Evolutionary conservation across 2,329 filamentous ascomycete genomes (phyloP), one percentile per base, ranked within the genome.

Genomic region (Diaporthe sp.): DNA sequence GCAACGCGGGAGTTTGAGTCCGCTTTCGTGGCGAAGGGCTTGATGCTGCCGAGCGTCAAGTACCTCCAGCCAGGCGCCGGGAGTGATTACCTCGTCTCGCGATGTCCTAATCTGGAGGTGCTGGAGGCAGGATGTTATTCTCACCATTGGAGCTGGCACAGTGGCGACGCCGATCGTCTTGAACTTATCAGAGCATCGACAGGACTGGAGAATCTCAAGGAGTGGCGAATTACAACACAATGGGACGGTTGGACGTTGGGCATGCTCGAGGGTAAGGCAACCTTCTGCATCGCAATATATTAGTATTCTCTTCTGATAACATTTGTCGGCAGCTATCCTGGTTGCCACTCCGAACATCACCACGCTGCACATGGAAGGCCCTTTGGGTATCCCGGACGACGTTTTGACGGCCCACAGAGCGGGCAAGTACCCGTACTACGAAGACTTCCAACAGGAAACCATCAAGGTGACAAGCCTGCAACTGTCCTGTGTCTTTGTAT

Each of bases 401-500:
- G 9, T 19, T 34, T 19, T 22, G 9, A 22, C 17, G 2, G 31
- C 15, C 3, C 28, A 7, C 6, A 9, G 17, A 34, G 28, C 15
- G 17, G 17, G 17, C 28, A 12, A 31, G 19, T 34, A 60, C 13
- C 12, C 5, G 19, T 37, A n/a, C 4, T 17, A 1, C 25, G 12
- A 8, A 55, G n/a, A 25, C 1, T 15, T 28, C 10, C 4, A 28
- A 3, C n/a, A 5, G 12, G 13, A 34, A 17, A 67, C 62, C 6
- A 2, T 67, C 2, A 25, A 67, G 62, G 44, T 51, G 15, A 51
- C 6, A 6, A n/a, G 10, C 4, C 44, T 7, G 19, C 28, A 17
- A 12, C 3, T 9, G 10, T 6, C 6, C n/a, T 7, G 9, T 0
- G 2, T 25, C 2, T 1, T 49, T 65, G 3, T 15, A 0, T 28